Conservation (phyloP, 1,284 basidiomycete genomes). For the Fomitiporia mediterranea region DNA sequence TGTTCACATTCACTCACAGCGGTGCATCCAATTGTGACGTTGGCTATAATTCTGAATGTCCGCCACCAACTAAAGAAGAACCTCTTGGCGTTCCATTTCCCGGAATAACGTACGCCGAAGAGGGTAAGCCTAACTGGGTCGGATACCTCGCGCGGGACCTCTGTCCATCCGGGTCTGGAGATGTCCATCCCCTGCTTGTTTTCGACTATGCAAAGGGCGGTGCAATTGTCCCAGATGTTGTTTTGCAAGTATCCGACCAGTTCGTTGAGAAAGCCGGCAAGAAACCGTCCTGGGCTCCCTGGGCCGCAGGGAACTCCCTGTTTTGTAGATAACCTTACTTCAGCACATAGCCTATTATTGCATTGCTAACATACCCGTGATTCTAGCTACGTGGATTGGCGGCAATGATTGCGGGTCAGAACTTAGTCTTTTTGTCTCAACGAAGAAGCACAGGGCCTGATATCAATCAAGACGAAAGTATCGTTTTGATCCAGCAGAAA, state of each 20-base stretch:
- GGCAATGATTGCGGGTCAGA: conserved; percentile 59
- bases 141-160: conserved; percentile 36
- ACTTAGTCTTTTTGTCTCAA: neutral
- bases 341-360: too few species aligned
- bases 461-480: conserved; percentile 11
- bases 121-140: conserved; percentile 45
- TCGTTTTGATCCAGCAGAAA: conserved; percentile 16
- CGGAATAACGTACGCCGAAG: conserved; percentile 37
- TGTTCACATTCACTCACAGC: conserved; percentile 27
- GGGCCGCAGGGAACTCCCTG: conserved; percentile 39
- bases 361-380: neutral
- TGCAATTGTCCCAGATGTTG: conserved; percentile 36
- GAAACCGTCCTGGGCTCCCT: conserved; percentile 38
- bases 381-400: conserved; percentile 56
- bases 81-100: conserved; percentile 48
- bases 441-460: too few species aligned
- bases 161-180: conserved; percentile 12
- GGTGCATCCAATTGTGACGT: conserved; percentile 50
- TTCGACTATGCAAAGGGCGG: conserved; percentile 50
- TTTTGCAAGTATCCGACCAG: conserved; percentile 33
- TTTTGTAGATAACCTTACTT: conserved; percentile 37
- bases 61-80: conserved; percentile 33
- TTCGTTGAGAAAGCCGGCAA: conserved; percentile 36
- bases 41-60: conserved; percentile 27
- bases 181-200: conserved; percentile 39